Conservation (phyloP, 768 basidiomycete species). For the Auriscalpium microsporum region DNA sequence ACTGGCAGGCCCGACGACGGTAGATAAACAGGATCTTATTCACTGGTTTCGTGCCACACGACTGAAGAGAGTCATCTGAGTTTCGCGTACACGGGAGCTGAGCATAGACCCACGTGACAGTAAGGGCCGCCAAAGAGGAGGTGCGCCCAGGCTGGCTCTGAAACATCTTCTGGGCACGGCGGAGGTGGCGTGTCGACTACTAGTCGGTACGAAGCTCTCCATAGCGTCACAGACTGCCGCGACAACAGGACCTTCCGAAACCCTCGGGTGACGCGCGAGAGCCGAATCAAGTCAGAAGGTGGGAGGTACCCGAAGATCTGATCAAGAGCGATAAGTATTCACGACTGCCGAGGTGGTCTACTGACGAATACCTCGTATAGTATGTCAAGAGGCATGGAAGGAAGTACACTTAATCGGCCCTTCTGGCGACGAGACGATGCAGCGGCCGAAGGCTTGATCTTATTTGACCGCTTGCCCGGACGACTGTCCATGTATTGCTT, state of each 20-base stretch:
- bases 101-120: slow-evolving; percentile 1
- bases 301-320: slow-evolving; percentile 23
- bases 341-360: neutral
- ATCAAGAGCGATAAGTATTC: neutral
- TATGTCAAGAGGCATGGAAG: slow-evolving; percentile 21
- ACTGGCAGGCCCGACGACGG: slow-evolving; percentile 9
- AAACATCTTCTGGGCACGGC: slow-evolving; percentile 6
- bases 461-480: too few species aligned
- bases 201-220: slow-evolving; percentile 13
- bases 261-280: slow-evolving; percentile 21
- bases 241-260: slow-evolving; percentile 23
- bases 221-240: slow-evolving; percentile 15
- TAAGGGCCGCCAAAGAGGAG: slow-evolving; percentile 6
- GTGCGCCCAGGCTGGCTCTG: slow-evolving; percentile 4
- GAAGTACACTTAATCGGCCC: slow-evolving; percentile 8
- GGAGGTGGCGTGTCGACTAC: neutral
- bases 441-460: too few species aligned
- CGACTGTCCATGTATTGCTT: too few species aligned
- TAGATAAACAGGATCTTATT: slow-evolving; percentile 3
- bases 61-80: neutral
- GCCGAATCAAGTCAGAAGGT: slow-evolving; percentile 24
- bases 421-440: too few species aligned
- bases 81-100: too few species aligned
- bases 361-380: slow-evolving; percentile 18
- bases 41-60: slow-evolving; percentile 7